Percentiles rank a stretch among this genome's conserved stretches.
Conservation (phyloP, 2,329 filamentous ascomycete species). For the Didymellaceae sp. region DNA sequence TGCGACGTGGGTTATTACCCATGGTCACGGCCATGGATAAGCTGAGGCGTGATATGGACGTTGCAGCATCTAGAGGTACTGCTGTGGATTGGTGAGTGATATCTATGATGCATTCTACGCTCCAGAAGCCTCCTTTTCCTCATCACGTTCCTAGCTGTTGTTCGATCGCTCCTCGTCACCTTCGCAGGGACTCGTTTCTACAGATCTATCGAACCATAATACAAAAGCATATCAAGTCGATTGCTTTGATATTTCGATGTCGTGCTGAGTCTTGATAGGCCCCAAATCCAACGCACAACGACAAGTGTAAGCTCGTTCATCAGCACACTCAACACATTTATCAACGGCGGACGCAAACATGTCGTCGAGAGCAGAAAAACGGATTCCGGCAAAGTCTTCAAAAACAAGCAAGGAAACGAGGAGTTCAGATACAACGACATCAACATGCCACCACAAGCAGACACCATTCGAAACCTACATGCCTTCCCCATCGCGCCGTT, state of each 20-base stretch:
- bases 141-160: not conserved
- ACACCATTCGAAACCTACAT: constrained; percentile 26
- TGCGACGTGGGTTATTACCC: constrained; percentile 34
- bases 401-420: constrained; percentile 4
- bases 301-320: constrained; percentile 25
- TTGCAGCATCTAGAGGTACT: constrained; percentile 23
- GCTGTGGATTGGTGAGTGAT: constrained; percentile 31
- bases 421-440: constrained; percentile 11
- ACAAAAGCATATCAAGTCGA: too few species aligned
- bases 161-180: not conserved
- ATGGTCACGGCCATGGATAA: constrained; percentile 35
- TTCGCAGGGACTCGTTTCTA: too few species aligned
- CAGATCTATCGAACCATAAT: too few species aligned
- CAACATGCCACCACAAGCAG: constrained; percentile 14
- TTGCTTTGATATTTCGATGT: not conserved
- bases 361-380: constrained; percentile 20
- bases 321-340: constrained; percentile 25
- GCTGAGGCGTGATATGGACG: constrained; percentile 30
- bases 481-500: constrained; percentile 36
- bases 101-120: not conserved
- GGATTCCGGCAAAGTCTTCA: constrained; percentile 20
- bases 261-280: constrained; percentile 22
- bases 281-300: constrained; percentile 30
- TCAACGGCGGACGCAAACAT: constrained; percentile 32
- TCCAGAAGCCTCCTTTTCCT: not conserved